Evolutionary conservation across 306 rosid genomes (phyloP).

Genomic region (Cicer judaicum): DNA sequence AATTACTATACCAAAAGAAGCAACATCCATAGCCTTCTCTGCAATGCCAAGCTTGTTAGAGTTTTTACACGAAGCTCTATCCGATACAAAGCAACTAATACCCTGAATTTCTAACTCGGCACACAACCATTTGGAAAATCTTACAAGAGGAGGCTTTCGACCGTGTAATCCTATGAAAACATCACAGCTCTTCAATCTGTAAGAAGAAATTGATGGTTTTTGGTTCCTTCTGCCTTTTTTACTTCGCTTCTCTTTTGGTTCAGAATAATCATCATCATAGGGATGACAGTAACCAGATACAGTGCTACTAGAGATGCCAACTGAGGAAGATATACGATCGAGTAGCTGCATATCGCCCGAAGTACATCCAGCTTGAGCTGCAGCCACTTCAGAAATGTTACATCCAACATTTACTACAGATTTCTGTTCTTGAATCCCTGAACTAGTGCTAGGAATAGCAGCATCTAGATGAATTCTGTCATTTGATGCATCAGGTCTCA

Average conservation of each 20-base stretch:
- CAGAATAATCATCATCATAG: slow-evolving; percentile 55
- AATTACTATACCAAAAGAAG: slow-evolving; percentile 81
- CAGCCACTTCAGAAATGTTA: slow-evolving; percentile 56
- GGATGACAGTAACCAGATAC: slow-evolving; percentile 60
- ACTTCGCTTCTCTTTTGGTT: slow-evolving; percentile 60
- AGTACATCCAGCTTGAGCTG: slow-evolving; percentile 55
- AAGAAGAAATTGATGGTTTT: slow-evolving; percentile 68
- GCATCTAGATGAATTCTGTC: slow-evolving; percentile 56
- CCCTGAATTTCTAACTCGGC: slow-evolving; percentile 94
- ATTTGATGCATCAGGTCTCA: slow-evolving; percentile 56
- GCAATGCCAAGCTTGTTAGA: slow-evolving; percentile 69
- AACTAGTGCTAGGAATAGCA: slow-evolving; percentile 59
- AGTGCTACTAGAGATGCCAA: slow-evolving; percentile 68
- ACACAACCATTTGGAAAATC: slow-evolving; percentile 85
- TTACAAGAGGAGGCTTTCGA: slow-evolving; percentile 64
- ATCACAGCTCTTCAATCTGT: slow-evolving; percentile 77
- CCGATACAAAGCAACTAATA: slow-evolving; percentile 80
- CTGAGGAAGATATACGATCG: slow-evolving; percentile 64
- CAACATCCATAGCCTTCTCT: slow-evolving; percentile 88
- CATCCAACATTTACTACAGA: slow-evolving; percentile 52
- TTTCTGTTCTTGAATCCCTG: slow-evolving; percentile 60
- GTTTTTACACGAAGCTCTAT: slow-evolving; percentile 72
- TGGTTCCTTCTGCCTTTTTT: slow-evolving; percentile 56
- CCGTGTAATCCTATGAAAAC: slow-evolving; percentile 87
- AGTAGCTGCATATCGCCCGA: slow-evolving; percentile 61